Evolutionary conservation across 2,329 filamentous ascomycete species (phyloP), one percentile per base, ranked within the genome.

Genomic region (Camillea tinctor): DNA sequence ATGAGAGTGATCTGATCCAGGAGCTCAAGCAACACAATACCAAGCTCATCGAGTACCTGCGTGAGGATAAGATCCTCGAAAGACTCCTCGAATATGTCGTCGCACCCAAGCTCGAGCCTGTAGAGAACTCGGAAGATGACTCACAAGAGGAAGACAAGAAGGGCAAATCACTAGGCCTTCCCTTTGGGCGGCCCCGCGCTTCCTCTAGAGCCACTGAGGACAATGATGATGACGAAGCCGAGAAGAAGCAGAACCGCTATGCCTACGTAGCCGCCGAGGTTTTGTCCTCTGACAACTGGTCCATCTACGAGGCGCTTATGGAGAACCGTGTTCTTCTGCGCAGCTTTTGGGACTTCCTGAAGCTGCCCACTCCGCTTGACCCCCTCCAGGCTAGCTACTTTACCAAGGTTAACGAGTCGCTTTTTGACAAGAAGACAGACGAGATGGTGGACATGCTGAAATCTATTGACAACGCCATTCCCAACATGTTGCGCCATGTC

Each of bases 21-120:
- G 95, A 99, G 83, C 86, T 99, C 65, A 99, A 98, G 80, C 92
- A 96, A 77, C 93, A 97, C 79, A 98, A 99, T 80, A 90, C 92
- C 60, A 97, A 97, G 80, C 88, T 99, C 64, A 93, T 98, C 76
- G 93, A 98, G 79, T 98, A 94, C 74, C 82, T 99, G 62, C 89
- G 95, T 70, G 92, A 96, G 72, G 92, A 96, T 68, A 85, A 88
- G 70, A 87, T 96, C 59, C 85, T 99, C 64, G 87, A 93, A 76
- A 89, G 86, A 72, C 84, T 99, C 62, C 87, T 99, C 66, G 88
- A 94, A 74, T 97, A 97, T 81, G 94, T 98, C 68, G 88, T 93
- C 67, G 92, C 93, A 51, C 90, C 93, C 26, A 88, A 87, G 72
- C 83, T 86, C 61, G 85, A 86, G 70, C 77, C 79, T 5, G 76